Base-by-base conservation (phyloP, 768 basidiomycete species). In the Leccinum rimulosum region DNA sequence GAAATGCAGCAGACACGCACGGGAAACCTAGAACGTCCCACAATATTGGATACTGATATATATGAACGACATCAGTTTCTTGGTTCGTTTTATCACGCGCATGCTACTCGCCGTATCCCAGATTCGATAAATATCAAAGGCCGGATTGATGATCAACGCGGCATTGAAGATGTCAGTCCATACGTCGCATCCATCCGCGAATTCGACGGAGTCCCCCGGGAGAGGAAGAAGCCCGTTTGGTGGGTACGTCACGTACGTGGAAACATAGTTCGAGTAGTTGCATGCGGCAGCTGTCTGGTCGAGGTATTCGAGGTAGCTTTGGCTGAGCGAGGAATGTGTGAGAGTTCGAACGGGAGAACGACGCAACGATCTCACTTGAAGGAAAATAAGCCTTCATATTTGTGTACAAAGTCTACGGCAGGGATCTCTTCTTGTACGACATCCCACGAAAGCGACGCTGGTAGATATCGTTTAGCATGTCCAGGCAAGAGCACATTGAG, bases 11-110 rank as follows among this genome's bases (percentile, higher is more conserved):
- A 43, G n/a, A 43, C n/a, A 69, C 83, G 35, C 64, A 88, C 84
- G 89, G 88, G 80, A 87, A 90, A n/a, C 88, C 89, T 31, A 91
- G 84, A 6, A 90, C 88, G 60, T 91, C 89, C 89, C 87, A 91
- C 12, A 87, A 74, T 45, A 87, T 77, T 0, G 88, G 89, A 71
- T 76, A 89, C 63, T 78, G 48, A 11, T 19, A 11, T 5, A 15
- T 17, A 50, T 27, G 3, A 28, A 11, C 33, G 7, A 49, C 11
- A 31, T 66, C n/a, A 64, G 54, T 27, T n/a, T 9, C 40, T 30
- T 49, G 45, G 30, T 17, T 27, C 27, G 3, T 2, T 38, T 3
- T 9, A 27, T 17, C 6, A 22, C 0, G 10, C 8, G n/a, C 3
- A 43, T 6, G 8, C 9, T 15, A 66, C 80, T 59, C 53, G 74